phyloP scores from a whole-genome alignment of 768 basidiomycete genomes.

The Amanita pallidorosea region DNA sequence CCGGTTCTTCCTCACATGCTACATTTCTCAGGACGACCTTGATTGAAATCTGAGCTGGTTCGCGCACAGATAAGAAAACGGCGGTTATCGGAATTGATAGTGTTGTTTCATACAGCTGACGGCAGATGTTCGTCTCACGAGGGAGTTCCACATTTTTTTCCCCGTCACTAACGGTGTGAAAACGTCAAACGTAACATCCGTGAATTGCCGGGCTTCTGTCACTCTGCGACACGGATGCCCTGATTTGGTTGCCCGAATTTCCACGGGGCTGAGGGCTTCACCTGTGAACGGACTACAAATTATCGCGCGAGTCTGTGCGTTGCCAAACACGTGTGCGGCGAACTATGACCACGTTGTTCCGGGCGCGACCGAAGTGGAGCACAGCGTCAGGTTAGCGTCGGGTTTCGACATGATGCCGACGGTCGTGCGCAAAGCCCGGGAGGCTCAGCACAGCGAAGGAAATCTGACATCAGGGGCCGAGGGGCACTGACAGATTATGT shows the following conservation, averaged over 20 bases:
- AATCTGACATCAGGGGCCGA: background rate
- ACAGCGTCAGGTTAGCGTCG: background rate
- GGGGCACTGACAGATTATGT: background rate
- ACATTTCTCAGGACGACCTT: background rate
- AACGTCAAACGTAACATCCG: background rate
- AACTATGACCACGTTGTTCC: background rate
- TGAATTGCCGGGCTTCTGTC: background rate
- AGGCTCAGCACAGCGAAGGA: background rate
- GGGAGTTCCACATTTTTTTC: too few species aligned
- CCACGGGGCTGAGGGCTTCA: background rate
- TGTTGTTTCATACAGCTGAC: background rate
- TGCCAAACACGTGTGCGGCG: background rate
- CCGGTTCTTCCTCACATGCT: too few species aligned
- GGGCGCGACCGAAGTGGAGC: background rate
- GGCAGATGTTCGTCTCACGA: background rate
- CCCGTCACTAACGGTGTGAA: background rate
- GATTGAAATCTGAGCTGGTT: background rate
- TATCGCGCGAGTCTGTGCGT: background rate
- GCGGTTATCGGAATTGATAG: slow-evolving; percentile 6
- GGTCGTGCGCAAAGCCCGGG: background rate
- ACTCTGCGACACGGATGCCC: too few species aligned
- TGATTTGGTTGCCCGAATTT: background rate
- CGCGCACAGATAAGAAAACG: background rate
- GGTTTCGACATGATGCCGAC: background rate
- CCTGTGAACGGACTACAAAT: too few species aligned